Conservation (phyloP, 2,329 filamentous ascomycete species). For the Myriosclerotinia duriaeana region DNA sequence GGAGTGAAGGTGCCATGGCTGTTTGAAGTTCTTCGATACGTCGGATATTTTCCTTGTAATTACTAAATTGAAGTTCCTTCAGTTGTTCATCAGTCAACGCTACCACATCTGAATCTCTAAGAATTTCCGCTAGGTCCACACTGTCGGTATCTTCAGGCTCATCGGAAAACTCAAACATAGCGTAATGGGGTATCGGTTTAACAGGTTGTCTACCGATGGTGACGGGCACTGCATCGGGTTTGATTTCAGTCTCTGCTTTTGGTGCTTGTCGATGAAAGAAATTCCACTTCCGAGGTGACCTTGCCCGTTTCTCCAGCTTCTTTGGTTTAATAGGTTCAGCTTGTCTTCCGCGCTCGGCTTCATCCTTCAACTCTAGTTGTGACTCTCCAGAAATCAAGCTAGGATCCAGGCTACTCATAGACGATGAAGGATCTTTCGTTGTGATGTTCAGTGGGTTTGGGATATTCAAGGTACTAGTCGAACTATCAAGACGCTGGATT, state of each 20-base stretch:
- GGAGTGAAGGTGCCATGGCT: constrained; percentile 22
- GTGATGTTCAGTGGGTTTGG: constrained; percentile 54
- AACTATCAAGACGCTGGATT: constrained; percentile 52
- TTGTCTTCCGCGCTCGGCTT: constrained; percentile 40
- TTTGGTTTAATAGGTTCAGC: constrained; percentile 44
- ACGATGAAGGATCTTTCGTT: constrained; percentile 46
- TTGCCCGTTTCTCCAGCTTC: constrained; percentile 56
- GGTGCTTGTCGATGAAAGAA: constrained; percentile 58
- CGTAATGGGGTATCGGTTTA: constrained; percentile 59
- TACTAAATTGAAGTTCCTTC: constrained; percentile 37
- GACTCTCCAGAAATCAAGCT: constrained; percentile 60
- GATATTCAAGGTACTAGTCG: constrained; percentile 48
- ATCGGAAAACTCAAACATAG: constrained; percentile 61
- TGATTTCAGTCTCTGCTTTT: constrained; percentile 34
- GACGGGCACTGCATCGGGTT: constrained; percentile 50
- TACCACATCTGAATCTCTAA: constrained; percentile 48
- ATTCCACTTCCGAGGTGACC: constrained; percentile 61
- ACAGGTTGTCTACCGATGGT: constrained; percentile 44
- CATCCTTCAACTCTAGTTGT: constrained; percentile 43
- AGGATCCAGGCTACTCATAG: constrained; percentile 57
- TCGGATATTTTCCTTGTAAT: constrained; percentile 34
- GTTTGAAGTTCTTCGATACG: constrained; percentile 31
- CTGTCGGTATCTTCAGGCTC: constrained; percentile 37
- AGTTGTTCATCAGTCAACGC: constrained; percentile 38
- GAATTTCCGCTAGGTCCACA: constrained; percentile 48